These are phyloP conservation scores for Camptophora hylomeconis DNA, from an alignment of 2,329 filamentous ascomycete species.

Conservation along the genomic window DNA sequence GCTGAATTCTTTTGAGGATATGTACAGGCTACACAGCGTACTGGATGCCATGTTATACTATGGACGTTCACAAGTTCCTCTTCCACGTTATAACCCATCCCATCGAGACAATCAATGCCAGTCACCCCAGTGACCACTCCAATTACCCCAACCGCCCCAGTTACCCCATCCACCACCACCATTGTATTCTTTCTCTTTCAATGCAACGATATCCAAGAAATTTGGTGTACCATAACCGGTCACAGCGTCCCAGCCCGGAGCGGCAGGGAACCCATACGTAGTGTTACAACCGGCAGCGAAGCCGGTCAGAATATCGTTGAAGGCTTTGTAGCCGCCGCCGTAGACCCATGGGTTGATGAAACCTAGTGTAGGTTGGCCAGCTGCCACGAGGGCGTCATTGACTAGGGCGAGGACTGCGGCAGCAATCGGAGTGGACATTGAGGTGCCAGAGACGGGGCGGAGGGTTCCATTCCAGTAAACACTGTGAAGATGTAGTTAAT, in stretches of 20 bases:
- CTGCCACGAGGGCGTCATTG: conserved; percentile 47
- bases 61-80: too few species aligned
- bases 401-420: conserved; percentile 47
- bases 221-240: conserved; percentile 26
- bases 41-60: too few species aligned
- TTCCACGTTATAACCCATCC: too few species aligned
- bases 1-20: too few species aligned
- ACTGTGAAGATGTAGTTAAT: conserved; percentile 28
- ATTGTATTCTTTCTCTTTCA: too few species aligned
- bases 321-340: conserved; percentile 29
- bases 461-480: conserved; percentile 30
- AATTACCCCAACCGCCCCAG: too few species aligned
- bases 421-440: conserved; percentile 44
- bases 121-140: too few species aligned
- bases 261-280: conserved; percentile 23
- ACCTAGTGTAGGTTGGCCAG: conserved; percentile 38
- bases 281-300: conserved; percentile 23
- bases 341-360: conserved; percentile 53
- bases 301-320: conserved; percentile 34
- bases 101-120: too few species aligned
- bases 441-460: conserved; percentile 25
- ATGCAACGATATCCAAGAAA: conserved; percentile 17
- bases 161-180: too few species aligned
- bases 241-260: conserved; percentile 28
- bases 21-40: too few species aligned